These are phyloP conservation scores for Inga laurina DNA, from an alignment of 306 rosid genomes.

Conservation along the genomic window DNA sequence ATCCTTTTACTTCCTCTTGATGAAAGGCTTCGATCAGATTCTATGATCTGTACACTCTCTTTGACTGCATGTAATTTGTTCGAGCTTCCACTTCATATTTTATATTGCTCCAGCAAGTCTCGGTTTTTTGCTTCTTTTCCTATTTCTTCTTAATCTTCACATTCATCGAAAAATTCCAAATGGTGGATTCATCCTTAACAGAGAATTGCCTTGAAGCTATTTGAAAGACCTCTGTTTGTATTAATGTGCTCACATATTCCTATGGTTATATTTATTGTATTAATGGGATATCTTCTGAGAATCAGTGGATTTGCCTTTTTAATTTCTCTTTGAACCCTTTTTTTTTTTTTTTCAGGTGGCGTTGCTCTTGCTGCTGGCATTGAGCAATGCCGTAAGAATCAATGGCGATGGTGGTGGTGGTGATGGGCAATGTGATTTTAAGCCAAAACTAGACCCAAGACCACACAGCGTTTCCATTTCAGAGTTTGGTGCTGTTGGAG, in stretches of 20 bases:
- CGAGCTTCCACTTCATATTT: neutral
- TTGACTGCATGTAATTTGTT: neutral
- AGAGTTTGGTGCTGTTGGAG: slow-evolving; percentile 98
- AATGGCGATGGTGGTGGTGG: slow-evolving; percentile 44
- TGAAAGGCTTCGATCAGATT: slow-evolving; percentile 22
- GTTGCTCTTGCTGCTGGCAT: slow-evolving; percentile 81
- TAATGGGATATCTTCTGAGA: slow-evolving; percentile 38
- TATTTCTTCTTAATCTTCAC: neutral
- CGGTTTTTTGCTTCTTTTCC: neutral
- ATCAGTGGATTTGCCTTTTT: slow-evolving; percentile 32
- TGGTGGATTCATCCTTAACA: neutral
- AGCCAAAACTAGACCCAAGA: slow-evolving; percentile 70
- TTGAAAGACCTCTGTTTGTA: slow-evolving; percentile 1
- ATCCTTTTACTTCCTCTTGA: slow-evolving; percentile 5
- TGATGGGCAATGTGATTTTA: slow-evolving; percentile 60
- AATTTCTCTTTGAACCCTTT: slow-evolving; percentile 7
- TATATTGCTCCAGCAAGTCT: neutral
- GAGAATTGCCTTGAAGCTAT: slow-evolving; percentile 12
- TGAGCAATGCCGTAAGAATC: slow-evolving; percentile 69
- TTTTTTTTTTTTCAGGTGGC: slow-evolving; percentile 72
- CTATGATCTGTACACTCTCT: slow-evolving; percentile 25
- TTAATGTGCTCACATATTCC: neutral
- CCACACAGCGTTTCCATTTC: slow-evolving; percentile 91
- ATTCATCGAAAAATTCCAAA: neutral
- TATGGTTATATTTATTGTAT: neutral